phyloP scores from a whole-genome alignment of 768 basidiomycete species.

The Erythrobasidium yunnanense region DNA sequence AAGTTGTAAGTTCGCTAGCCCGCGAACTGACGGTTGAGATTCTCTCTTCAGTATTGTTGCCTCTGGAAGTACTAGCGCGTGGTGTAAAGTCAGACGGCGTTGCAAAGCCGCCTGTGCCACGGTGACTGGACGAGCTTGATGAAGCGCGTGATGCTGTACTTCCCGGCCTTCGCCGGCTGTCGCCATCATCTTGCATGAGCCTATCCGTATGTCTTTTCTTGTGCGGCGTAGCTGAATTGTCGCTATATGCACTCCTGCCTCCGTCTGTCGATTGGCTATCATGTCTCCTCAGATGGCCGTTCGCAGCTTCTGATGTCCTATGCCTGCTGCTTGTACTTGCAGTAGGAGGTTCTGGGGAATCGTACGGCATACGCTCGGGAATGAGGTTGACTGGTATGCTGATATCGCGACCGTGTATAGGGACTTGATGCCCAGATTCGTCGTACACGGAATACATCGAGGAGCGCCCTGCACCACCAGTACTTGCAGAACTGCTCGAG shows the following conservation, averaged over 20 bases:
- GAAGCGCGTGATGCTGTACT: not conserved
- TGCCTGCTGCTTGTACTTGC: not conserved
- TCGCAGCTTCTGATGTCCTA: not conserved
- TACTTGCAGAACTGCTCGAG: slow-evolving; percentile 1
- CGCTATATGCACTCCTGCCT: not conserved
- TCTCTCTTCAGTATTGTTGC: too few relatives aligned
- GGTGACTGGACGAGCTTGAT: not conserved
- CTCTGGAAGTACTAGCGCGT: not conserved
- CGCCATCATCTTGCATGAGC: not conserved
- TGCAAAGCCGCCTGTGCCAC: too few relatives aligned
- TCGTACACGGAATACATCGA: not conserved
- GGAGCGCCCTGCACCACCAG: not conserved
- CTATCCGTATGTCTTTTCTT: not conserved
- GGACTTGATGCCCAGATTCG: too few relatives aligned
- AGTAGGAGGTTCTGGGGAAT: not conserved
- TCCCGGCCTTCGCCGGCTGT: not conserved
- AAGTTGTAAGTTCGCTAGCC: not conserved
- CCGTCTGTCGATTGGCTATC: slow-evolving; percentile 3
- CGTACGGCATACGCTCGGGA: slow-evolving; percentile 10
- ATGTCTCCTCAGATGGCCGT: not conserved
- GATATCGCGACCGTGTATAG: not conserved
- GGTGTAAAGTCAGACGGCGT: not conserved
- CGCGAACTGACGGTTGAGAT: not conserved
- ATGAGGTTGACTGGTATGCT: slow-evolving; percentile 7
- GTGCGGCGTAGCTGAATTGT: not conserved